phyloP scores from a whole-genome alignment of 192 early-diverging fungal species.

The Umbelopsis sp. region DNA sequence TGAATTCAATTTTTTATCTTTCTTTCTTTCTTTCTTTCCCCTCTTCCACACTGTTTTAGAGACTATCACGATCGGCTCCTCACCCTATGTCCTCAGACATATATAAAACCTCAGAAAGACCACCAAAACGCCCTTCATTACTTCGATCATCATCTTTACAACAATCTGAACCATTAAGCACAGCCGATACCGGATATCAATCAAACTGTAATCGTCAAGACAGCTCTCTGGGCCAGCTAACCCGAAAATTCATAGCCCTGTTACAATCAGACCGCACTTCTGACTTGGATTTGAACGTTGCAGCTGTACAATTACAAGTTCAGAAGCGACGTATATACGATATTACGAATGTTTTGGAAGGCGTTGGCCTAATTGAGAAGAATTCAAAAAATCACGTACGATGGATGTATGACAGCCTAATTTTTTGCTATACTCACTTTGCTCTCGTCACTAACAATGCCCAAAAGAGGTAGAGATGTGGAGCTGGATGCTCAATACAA shows the following conservation, averaged over 20 bases:
- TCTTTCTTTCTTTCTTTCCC: no score
- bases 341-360: conserved; percentile 71
- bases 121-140: background rate
- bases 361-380: conserved; percentile 66
- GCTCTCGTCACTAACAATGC: background rate
- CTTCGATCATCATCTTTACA: background rate
- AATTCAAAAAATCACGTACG: conserved; percentile 68
- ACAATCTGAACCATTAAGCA: background rate
- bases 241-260: conserved; percentile 60
- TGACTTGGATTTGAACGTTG: conserved; percentile 61
- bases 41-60: background rate
- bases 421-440: background rate
- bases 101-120: background rate
- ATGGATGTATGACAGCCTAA: conserved; percentile 59
- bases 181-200: background rate
- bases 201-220: conserved; percentile 49
- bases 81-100: background rate
- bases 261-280: conserved; percentile 50
- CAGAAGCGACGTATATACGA: conserved; percentile 74
- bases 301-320: conserved; percentile 57
- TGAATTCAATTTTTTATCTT: no score
- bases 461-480: background rate
- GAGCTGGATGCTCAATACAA: background rate
- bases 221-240: conserved; percentile 59
- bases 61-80: conserved; percentile 4